Evolutionary conservation across 73 alveolate genomes (phyloP).

Genomic region (Durusdinium trenchii): DNA sequence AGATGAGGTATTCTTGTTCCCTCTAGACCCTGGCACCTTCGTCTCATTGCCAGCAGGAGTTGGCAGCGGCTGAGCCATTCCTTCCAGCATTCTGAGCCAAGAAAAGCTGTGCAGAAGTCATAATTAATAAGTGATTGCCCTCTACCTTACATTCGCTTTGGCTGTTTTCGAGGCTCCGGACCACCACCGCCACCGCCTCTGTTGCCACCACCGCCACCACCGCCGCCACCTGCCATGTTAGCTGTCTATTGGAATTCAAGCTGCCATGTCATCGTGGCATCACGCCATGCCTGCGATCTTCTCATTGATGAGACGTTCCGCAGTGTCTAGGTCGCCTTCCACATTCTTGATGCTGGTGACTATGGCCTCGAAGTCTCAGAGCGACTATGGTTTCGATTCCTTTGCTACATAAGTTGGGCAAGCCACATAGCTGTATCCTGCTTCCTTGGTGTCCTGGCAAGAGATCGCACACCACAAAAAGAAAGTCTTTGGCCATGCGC

Average conservation of each 20-base stretch:
- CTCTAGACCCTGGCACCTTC: background rate
- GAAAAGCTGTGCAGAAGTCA: background rate
- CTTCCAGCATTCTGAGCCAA: background rate
- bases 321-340: slow-evolving; percentile 89
- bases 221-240: background rate
- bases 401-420: background rate
- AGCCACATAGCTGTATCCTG: slow-evolving; percentile 76
- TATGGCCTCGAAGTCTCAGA: slow-evolving; percentile 33
- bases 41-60: slow-evolving; percentile 89
- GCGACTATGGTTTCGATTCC: background rate
- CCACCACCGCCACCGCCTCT: no score
- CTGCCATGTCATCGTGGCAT: no score
- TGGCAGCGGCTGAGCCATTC: slow-evolving; percentile 65
- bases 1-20: no score
- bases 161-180: no score
- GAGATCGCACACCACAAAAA: background rate
- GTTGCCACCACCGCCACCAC: slow-evolving; percentile 7
- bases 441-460: slow-evolving; percentile 86
- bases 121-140: background rate
- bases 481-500: background rate
- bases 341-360: slow-evolving; percentile 90
- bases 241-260: no score
- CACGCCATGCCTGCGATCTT: slow-evolving; percentile 69
- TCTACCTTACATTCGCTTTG: no score
- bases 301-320: slow-evolving; percentile 85